Conservation (phyloP, 176 grass and related monocot genomes). For the Aegilops bicornis region DNA sequence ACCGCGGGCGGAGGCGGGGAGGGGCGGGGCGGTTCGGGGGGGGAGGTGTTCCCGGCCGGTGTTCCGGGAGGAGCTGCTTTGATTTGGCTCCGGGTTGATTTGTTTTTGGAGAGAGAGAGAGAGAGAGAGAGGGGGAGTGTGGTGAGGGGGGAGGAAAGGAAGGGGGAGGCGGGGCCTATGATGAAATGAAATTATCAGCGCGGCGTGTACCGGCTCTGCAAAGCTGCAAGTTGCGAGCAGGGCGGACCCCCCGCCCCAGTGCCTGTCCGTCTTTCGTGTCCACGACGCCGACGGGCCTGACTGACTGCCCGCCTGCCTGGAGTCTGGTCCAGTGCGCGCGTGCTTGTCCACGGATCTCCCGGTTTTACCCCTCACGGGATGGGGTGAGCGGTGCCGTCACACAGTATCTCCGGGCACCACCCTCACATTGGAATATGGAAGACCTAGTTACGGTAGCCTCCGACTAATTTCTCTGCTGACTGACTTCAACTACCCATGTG, state of each 20-base stretch:
- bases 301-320: not conserved
- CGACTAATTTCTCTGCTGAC: not conserved
- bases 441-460: no score
- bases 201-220: not conserved
- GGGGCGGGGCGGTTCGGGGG: not conserved
- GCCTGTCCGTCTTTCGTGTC: not conserved
- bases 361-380: conserved; percentile 2
- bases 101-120: not conserved
- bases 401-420: not conserved
- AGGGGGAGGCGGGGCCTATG: not conserved
- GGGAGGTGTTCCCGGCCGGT: not conserved
- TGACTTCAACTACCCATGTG: no score
- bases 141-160: not conserved
- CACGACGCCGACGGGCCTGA: not conserved
- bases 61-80: not conserved
- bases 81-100: conserved; percentile 15
- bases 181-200: not conserved
- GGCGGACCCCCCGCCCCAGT: not conserved
- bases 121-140: not conserved
- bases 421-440: not conserved
- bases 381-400: not conserved
- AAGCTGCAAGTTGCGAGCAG: conserved; percentile 8
- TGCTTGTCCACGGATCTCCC: not conserved
- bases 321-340: not conserved
- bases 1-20: not conserved